A percentile compares a stretch with the other conserved stretches of the same genome.
phyloP scores from a whole-genome alignment of 2,329 filamentous ascomycete genomes.

The Ilyonectria mors-panacis region DNA sequence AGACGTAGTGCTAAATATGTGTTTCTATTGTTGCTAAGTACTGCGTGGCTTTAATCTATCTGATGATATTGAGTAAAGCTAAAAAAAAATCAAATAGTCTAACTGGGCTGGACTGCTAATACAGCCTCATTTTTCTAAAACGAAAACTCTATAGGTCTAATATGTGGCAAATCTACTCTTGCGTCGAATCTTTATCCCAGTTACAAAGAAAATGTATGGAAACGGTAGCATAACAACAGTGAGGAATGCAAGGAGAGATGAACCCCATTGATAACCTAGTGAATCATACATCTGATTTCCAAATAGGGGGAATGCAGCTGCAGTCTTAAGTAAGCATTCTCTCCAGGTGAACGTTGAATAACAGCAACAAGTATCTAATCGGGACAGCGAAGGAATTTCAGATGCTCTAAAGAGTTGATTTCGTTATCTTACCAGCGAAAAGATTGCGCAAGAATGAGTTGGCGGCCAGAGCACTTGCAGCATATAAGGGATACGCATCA shows the following conservation, averaged over 20 bases:
- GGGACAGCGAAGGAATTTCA: too few species aligned
- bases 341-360: too few species aligned
- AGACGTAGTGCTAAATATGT: too few species aligned
- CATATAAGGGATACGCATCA: conserved; percentile 83
- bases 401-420: background rate
- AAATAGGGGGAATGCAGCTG: conserved; percentile 83
- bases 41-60: too few species aligned
- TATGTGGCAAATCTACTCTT: too few species aligned
- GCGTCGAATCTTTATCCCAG: conserved; percentile 68
- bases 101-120: too few species aligned
- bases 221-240: conserved; percentile 75
- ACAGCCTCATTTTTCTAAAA: too few species aligned
- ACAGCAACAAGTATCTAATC: too few species aligned
- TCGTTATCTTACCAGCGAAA: conserved; percentile 73
- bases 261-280: conserved; percentile 80
- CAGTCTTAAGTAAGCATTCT: conserved; percentile 32
- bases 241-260: conserved; percentile 72
- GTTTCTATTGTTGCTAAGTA: too few species aligned
- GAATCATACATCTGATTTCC: conserved; percentile 80
- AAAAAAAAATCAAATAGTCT: too few species aligned
- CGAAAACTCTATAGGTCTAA: too few species aligned
- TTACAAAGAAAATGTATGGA: conserved; percentile 74
- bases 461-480: conserved; percentile 84
- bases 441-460: conserved; percentile 84
- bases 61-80: too few species aligned